phyloP scores from a whole-genome alignment of 2,329 filamentous ascomycete genomes.

The Sclerotinia trifoliorum region DNA sequence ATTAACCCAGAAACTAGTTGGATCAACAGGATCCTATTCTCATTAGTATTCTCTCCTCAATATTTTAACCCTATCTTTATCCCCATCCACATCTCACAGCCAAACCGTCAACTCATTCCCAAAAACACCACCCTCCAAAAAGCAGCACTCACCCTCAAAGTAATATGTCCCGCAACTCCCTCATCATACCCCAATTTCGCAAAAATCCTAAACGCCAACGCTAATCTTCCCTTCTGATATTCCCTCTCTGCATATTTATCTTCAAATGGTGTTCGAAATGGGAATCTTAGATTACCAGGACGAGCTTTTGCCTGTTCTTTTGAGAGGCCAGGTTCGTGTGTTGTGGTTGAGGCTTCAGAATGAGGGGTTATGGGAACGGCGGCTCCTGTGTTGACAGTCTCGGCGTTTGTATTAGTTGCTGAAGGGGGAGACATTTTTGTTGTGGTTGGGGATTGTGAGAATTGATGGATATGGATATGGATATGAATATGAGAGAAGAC shows the following conservation, averaged over 20 bases:
- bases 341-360: constrained; percentile 6
- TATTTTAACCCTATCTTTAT: neutral
- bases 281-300: constrained; percentile 19
- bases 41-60: constrained; percentile 4
- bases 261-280: constrained; percentile 30
- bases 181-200: constrained; percentile 48
- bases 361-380: neutral
- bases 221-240: constrained; percentile 46
- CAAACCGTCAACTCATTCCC: neutral
- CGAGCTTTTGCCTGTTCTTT: constrained; percentile 26
- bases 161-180: constrained; percentile 49
- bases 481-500: neutral
- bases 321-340: constrained; percentile 31
- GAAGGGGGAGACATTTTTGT: constrained; percentile 1
- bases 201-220: constrained; percentile 50
- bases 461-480: neutral
- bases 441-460: neutral
- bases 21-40: constrained; percentile 40
- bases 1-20: constrained; percentile 40
- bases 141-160: constrained; percentile 37
- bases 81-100: neutral
- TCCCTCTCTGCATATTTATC: constrained; percentile 41
- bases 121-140: too few relatives aligned
- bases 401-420: neutral
- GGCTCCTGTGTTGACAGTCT: neutral